Evolutionary conservation across 306 rosid genomes (phyloP), one percentile per base, ranked within the genome.

Genomic region (Trichosanthes truncata): DNA sequence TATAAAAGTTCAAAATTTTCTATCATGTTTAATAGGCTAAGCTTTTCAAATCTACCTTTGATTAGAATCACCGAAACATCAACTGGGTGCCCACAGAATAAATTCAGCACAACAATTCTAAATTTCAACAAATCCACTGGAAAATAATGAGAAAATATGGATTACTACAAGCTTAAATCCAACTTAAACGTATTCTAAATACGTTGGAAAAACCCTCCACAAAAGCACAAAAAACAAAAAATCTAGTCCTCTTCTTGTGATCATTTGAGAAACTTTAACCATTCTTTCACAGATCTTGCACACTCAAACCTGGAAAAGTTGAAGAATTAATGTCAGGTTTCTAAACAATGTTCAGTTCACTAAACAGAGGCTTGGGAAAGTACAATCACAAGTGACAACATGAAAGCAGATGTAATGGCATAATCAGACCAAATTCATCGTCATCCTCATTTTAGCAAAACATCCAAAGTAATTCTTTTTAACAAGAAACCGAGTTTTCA

Each of bases 211-310:
- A 36, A 60, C 38, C 49, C 4, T 1, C 7, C 21, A 57, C 4
- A 0, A 9, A 21, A 21, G 25, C 38, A 29, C 40, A 53, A 51
- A 5, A 43, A 46, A 51, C 25, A 41, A 15, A 67, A 78, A 75
- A 3, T 57, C 75, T 52, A 65, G 29, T 61, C 40, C 67, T 61
- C 71, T 48, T 38, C 79, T 11, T 21, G 25, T 29, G 62, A 68
- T 48, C 78, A 45, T 71, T 43, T 12, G 40, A 82, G 14, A 21
- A 5, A 35, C 46, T 36, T 69, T 9, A 31, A 5, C 15, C 62
- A 60, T 21, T 26, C 23, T 68, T 77, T 87, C 84, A 87, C 35
- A 80, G 76, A 55, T 82, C 90, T 61, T 82, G 88, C 25, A 87
- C 90, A 15, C 71, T 87, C 78, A 87, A 79, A 82, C 90, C 90